These are phyloP conservation scores for Paraconiothyrium sp. DNA, from an alignment of 2,329 filamentous ascomycete species.

Conservation along the genomic window DNA sequence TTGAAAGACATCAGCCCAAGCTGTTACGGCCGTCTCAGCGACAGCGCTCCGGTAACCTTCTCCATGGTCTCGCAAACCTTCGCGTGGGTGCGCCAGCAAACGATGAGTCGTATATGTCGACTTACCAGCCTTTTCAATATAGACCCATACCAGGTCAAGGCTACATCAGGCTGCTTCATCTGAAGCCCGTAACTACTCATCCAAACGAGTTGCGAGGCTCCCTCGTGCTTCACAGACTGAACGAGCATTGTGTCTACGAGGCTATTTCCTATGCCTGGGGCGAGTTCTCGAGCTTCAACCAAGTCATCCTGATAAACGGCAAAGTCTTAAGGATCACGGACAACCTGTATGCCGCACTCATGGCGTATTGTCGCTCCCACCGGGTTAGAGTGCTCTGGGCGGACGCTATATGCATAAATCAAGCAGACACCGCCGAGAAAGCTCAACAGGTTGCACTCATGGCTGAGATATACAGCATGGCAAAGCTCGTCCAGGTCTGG, in stretches of 20 bases:
- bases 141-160: neutral
- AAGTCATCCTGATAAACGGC: constrained; percentile 4
- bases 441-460: constrained; percentile 13
- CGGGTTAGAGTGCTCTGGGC: constrained; percentile 14
- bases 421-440: constrained; percentile 17
- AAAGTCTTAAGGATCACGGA: constrained; percentile 13
- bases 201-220: neutral
- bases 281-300: constrained; percentile 9
- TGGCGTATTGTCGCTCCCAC: constrained; percentile 13
- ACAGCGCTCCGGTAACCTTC: neutral
- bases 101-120: neutral
- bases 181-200: constrained; percentile 1
- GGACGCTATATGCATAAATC: constrained; percentile 24
- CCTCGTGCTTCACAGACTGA: constrained; percentile 10
- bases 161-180: constrained; percentile 14
- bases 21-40: neutral
- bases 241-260: constrained; percentile 3
- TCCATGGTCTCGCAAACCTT: neutral
- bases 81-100: neutral
- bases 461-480: constrained; percentile 15
- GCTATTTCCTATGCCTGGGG: constrained; percentile 18
- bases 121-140: neutral
- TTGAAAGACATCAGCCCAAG: constrained; percentile 7
- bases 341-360: constrained; percentile 16
- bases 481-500: constrained; percentile 15